A percentile compares a stretch with the other conserved stretches of the same genome.
Conservation (phyloP, 2,329 filamentous ascomycete species). For the Sarocladium brachiariae region DNA sequence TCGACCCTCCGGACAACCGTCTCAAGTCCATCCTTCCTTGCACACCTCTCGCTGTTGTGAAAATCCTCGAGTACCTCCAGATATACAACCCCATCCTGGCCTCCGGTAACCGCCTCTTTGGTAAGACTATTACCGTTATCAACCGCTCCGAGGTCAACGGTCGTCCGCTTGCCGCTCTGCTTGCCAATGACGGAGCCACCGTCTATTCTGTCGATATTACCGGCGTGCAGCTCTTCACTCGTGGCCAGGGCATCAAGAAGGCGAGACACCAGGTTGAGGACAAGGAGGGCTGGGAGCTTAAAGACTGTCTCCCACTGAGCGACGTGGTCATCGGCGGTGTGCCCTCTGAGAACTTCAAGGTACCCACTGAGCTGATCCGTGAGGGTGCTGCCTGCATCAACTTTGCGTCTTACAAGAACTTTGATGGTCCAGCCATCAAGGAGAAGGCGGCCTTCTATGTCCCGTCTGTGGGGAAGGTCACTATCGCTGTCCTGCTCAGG, state of each 20-base stretch:
- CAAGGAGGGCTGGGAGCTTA: slow-evolving; percentile 69
- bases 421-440: slow-evolving; percentile 76
- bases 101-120: slow-evolving; percentile 87
- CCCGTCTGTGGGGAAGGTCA: slow-evolving; percentile 95
- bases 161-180: slow-evolving; percentile 79
- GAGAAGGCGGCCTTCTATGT: slow-evolving; percentile 96
- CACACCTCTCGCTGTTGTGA: slow-evolving; percentile 91
- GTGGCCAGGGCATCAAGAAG: slow-evolving; percentile 81
- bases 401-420: slow-evolving; percentile 94
- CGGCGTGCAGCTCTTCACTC: slow-evolving; percentile 85
- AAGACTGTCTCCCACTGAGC: slow-evolving; percentile 77
- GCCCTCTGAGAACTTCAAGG: slow-evolving; percentile 81
- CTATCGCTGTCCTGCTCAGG: slow-evolving; percentile 81
- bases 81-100: slow-evolving; percentile 95
- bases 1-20: slow-evolving; percentile 68
- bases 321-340: slow-evolving; percentile 95
- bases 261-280: slow-evolving; percentile 80
- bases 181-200: slow-evolving; percentile 92
- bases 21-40: slow-evolving; percentile 93
- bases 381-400: slow-evolving; percentile 98
- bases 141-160: slow-evolving; percentile 96
- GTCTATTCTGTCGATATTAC: slow-evolving; percentile 94
- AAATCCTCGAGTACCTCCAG: slow-evolving; percentile 90
- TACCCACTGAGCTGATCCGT: slow-evolving; percentile 73
- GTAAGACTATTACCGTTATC: slow-evolving; percentile 91